phyloP scores from a whole-genome alignment of 139 green algal genomes.

The Closterium sp. region DNA sequence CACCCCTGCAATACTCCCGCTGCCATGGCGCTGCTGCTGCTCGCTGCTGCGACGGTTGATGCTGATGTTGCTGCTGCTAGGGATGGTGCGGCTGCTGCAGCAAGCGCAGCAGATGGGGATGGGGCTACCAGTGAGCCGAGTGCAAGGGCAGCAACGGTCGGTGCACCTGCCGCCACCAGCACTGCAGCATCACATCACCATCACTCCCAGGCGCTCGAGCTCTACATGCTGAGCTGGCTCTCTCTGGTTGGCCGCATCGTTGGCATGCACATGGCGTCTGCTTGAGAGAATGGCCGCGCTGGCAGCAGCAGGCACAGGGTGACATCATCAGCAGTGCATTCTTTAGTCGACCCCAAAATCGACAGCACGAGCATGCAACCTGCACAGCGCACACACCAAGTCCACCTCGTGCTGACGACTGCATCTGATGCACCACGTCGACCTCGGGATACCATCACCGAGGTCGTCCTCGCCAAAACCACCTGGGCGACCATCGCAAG shows the following conservation, averaged over 20 bases:
- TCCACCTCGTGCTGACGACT: too few relatives aligned
- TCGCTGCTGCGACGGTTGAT: not conserved
- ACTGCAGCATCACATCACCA: not conserved
- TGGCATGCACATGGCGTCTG: not conserved
- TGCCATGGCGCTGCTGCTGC: not conserved
- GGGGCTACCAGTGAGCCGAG: not conserved
- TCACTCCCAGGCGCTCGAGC: not conserved
- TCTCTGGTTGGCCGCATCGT: not conserved
- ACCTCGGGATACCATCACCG: too few relatives aligned
- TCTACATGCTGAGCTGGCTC: not conserved
- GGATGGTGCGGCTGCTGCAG: too few relatives aligned
- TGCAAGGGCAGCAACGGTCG: not conserved
- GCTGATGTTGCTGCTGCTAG: not conserved
- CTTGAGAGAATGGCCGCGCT: not conserved
- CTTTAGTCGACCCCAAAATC: too few relatives aligned
- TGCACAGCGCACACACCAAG: too few relatives aligned
- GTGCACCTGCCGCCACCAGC: not conserved
- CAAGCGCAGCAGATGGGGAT: too few relatives aligned
- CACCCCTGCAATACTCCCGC: not conserved
- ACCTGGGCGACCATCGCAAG: too few relatives aligned
- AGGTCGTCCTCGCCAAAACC: too few relatives aligned
- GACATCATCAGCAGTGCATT: too few relatives aligned
- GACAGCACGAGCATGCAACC: too few relatives aligned
- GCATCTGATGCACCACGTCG: too few relatives aligned
- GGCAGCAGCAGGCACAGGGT: too few relatives aligned